Conservation (phyloP, 306 rosid species). For the Prunus mongolica region DNA sequence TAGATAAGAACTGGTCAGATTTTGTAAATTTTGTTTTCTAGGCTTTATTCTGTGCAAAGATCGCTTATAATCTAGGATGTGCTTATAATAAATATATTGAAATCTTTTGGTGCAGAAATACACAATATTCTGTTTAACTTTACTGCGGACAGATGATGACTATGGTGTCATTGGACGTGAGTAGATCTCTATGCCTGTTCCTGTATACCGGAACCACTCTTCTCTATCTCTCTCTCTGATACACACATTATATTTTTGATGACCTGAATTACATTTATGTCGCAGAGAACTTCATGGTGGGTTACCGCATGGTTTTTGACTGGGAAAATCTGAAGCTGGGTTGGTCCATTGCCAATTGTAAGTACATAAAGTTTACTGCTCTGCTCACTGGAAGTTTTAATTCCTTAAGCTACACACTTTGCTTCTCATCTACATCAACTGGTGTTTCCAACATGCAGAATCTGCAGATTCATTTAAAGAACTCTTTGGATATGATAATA, state of each 20-base stretch:
- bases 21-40: neutral
- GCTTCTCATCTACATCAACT: constrained; percentile 1
- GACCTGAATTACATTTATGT: constrained; percentile 19
- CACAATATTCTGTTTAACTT: constrained; percentile 38
- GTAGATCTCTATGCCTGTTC: constrained; percentile 22
- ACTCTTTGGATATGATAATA: neutral
- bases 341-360: constrained; percentile 65
- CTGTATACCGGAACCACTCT: no score
- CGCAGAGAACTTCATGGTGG: constrained; percentile 59
- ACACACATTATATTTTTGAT: neutral
- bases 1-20: neutral
- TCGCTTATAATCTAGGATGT: neutral
- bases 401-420: neutral
- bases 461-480: neutral
- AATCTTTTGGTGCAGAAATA: constrained; percentile 41
- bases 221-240: neutral
- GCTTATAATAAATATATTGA: constrained; percentile 6
- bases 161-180: constrained; percentile 62
- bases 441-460: neutral
- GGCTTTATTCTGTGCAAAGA: neutral
- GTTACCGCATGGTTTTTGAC: constrained; percentile 55
- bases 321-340: constrained; percentile 51
- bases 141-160: constrained; percentile 14
- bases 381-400: neutral
- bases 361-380: constrained; percentile 20